Evolutionary conservation across 164 flowering plant species (phyloP).

Genomic region (Pachysandra terminalis): DNA sequence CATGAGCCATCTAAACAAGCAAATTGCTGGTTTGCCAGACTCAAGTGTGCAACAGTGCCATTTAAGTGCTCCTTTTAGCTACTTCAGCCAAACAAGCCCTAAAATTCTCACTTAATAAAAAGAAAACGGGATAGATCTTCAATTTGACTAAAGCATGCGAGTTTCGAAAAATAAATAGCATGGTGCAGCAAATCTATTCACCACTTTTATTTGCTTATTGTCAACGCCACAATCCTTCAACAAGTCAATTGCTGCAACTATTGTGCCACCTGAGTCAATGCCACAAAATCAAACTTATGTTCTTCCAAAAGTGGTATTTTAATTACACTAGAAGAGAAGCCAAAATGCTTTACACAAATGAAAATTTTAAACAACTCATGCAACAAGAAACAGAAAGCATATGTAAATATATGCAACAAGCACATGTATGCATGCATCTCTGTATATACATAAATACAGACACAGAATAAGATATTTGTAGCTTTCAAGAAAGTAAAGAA

Average conservation of each 20-base stretch:
- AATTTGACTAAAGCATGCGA: background rate
- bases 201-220: constrained; percentile 89
- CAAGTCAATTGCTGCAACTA: constrained; percentile 69
- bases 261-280: constrained; percentile 72
- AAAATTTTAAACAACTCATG: too few species aligned
- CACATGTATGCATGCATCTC: too few species aligned
- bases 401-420: too few species aligned
- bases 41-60: too few species aligned
- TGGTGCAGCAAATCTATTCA: constrained; percentile 17
- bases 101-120: too few species aligned
- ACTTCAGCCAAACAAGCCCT: background rate
- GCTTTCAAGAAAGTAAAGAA: too few species aligned
- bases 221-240: constrained; percentile 71
- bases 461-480: too few species aligned
- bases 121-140: background rate
- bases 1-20: too few species aligned
- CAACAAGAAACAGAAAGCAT: background rate
- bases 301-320: background rate
- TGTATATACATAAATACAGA: too few species aligned
- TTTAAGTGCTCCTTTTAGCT: background rate
- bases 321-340: too few species aligned
- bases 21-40: too few species aligned
- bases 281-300: background rate
- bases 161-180: background rate
- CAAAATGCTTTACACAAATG: background rate